Conservation (phyloP, 345 rosid species). For the Ailanthus altissimus region DNA sequence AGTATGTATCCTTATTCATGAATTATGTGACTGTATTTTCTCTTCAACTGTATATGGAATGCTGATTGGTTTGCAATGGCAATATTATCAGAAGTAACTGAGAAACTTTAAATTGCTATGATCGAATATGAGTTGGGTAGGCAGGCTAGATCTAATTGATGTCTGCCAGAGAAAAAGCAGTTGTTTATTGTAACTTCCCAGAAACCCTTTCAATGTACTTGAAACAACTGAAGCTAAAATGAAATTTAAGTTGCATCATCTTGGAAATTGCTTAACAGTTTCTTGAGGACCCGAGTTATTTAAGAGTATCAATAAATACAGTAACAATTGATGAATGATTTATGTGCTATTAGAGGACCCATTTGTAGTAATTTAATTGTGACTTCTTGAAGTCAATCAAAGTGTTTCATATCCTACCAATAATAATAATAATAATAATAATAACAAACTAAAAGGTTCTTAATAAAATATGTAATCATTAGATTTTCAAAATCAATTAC, state of each 20-base stretch:
- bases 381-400: too few species aligned
- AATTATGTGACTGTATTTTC: too few species aligned
- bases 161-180: background rate
- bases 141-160: background rate
- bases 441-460: too few species aligned
- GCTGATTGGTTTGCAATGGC: background rate
- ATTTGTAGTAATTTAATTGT: background rate
- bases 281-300: background rate
- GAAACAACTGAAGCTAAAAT: background rate
- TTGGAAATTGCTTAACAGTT: background rate
- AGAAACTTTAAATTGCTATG: background rate
- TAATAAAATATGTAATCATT: too few species aligned
- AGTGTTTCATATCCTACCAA: too few species aligned
- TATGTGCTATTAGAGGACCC: background rate
- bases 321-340: too few species aligned
- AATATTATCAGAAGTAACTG: background rate
- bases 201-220: background rate
- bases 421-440: too few species aligned
- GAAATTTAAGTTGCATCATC: background rate
- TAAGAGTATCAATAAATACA: too few species aligned
- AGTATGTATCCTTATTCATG: too few species aligned
- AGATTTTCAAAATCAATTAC: too few species aligned
- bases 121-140: background rate
- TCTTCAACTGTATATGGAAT: background rate
- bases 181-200: background rate